Percentiles rank a stretch among this genome's conserved stretches.
Conservation (phyloP, 352 stramenopile species). For the Phytopythium vexans region DNA sequence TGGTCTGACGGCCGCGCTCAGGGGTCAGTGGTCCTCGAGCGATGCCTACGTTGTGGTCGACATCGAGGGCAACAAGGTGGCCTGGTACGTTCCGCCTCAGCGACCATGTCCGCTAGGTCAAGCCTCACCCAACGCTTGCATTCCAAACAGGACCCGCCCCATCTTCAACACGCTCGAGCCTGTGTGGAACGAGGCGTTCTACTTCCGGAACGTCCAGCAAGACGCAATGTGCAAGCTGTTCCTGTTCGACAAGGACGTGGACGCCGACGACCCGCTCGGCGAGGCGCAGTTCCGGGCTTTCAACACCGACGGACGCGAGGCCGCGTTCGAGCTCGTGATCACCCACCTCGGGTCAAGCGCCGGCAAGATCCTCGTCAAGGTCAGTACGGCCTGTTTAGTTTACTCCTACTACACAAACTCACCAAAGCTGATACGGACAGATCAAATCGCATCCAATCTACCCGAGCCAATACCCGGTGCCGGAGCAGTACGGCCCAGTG, state of each 20-base stretch:
- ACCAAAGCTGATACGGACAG: too few species aligned
- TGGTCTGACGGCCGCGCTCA: constrained; percentile 19
- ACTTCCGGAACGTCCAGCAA: constrained; percentile 25
- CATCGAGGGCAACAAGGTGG: constrained; percentile 24
- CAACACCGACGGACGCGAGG: constrained; percentile 23
- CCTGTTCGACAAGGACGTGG: constrained; percentile 33
- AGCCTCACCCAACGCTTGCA: too few species aligned
- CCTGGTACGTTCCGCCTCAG: constrained; percentile 10
- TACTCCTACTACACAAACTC: too few species aligned
- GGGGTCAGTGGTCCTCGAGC: constrained; percentile 26
- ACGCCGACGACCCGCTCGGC: constrained; percentile 26
- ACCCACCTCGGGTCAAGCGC: constrained; percentile 13
- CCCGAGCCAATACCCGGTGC: constrained; percentile 2
- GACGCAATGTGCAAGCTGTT: constrained; percentile 28
- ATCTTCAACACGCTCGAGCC: constrained; percentile 26
- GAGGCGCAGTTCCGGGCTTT: constrained; percentile 24
- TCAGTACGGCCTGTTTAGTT: too few species aligned
- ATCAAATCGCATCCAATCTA: constrained; percentile 17
- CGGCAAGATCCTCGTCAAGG: constrained; percentile 27
- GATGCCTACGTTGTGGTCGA: constrained; percentile 37
- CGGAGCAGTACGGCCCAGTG: constrained; percentile 23
- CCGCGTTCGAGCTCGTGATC: constrained; percentile 28
- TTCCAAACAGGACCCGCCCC: constrained; percentile 13
- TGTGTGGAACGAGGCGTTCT: constrained; percentile 34
- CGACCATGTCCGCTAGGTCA: too few species aligned